Conservation (phyloP, 768 basidiomycete genomes). For the Podaxis sp. region DNA sequence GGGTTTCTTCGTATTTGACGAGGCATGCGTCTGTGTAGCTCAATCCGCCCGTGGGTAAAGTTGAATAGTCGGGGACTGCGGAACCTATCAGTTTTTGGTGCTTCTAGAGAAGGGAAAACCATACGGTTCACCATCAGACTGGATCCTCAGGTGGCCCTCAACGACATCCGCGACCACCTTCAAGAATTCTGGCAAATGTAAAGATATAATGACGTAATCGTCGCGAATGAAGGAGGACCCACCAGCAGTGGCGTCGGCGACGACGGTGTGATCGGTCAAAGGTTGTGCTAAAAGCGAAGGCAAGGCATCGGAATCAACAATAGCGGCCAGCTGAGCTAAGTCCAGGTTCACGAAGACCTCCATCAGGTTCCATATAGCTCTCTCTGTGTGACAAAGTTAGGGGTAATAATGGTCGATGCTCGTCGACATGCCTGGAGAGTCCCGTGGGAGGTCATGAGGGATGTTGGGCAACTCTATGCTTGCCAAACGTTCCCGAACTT, state of each 20-base stretch:
- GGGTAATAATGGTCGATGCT: neutral
- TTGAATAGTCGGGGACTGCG: conserved; percentile 46
- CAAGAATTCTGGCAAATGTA: conserved; percentile 45
- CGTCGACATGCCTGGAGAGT: conserved; percentile 29
- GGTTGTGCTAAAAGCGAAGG: conserved; percentile 43
- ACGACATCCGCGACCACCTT: conserved; percentile 40
- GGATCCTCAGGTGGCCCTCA: conserved; percentile 42
- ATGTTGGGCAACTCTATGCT: conserved; percentile 31
- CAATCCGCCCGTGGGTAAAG: conserved; percentile 53
- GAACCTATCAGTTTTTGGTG: conserved; percentile 15
- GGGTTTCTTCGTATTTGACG: conserved; percentile 21
- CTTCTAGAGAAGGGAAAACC: conserved; percentile 17
- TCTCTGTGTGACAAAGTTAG: conserved; percentile 32
- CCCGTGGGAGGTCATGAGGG: conserved; percentile 21
- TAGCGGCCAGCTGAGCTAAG: conserved; percentile 54
- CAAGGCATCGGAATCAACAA: conserved; percentile 53
- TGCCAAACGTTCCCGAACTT: conserved; percentile 52
- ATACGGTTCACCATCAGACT: conserved; percentile 37
- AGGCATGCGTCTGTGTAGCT: conserved; percentile 27
- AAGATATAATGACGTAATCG: neutral
- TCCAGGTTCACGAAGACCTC: conserved; percentile 75
- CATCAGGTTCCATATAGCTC: conserved; percentile 53
- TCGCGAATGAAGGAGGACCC: conserved; percentile 2
- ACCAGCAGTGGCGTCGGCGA: conserved; percentile 25
- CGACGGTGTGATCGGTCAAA: conserved; percentile 30